Base-by-base conservation (phyloP, 2,329 filamentous ascomycete species). In the Fusarium pseudocircinatum region DNA sequence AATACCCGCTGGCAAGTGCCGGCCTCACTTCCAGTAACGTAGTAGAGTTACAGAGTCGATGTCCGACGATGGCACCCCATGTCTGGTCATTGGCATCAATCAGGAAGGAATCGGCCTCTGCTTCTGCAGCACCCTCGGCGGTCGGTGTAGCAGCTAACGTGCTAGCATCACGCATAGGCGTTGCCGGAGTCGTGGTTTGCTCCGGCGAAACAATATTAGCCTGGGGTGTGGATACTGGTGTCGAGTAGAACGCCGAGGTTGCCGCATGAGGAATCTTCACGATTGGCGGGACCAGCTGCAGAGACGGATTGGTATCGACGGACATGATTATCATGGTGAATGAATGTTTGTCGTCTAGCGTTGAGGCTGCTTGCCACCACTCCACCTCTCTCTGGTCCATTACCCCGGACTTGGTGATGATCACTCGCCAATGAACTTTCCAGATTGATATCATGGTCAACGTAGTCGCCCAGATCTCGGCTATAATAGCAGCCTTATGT, bases 391-490 rank as follows among this genome's bases (percentile, higher is more conserved):
- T 86, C 36, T 86, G 84, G 32, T 92, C 89, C 88, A 94, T 92
- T 6, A 88, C 83, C 6, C 92, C 91, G 53, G 89, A 90, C 80
- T 93, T 93, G 39, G 92, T 90, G 67, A 97, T 88, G 68, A 94
- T 90, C 16, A 96, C 84, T 22, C 93, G 90, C 93, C 94, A 96
- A 63, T 92, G 90, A 1, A 95, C 90, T 75, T 90, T 92, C 81
- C 91, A 90, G 22, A 86, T 85, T 1, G 91, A 89, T 39, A 95
- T 89, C 37, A 96, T 87, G n/a, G 92, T 91, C 36, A 92, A 84
- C 0, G 94, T 96, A 2, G 91, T 93, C 62, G 91, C 88, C 93
- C 94, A 96, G 7, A 96, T 93, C 76, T 95, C 93, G 53, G 88
- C 87, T 2, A 90, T 89, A n/a, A 95, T 70, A 28, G 65, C 85